Conservation (phyloP, 257 asterid species). For the Salvia splendens region DNA sequence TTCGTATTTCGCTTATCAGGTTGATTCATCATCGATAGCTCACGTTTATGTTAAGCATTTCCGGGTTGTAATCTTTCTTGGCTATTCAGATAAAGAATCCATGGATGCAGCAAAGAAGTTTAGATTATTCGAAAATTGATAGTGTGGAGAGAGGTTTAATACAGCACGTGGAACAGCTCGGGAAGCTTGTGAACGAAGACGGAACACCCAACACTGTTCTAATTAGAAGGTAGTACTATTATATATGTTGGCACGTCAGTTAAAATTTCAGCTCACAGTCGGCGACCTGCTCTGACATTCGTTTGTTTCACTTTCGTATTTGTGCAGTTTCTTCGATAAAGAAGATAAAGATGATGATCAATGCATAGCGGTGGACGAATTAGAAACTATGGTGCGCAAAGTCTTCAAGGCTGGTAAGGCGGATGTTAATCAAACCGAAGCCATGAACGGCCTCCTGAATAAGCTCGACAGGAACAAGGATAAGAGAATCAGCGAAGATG, state of each 20-base stretch:
- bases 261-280: no score
- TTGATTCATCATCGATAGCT: not conserved
- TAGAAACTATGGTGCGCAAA: slow-evolving; percentile 41
- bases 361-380: slow-evolving; percentile 35
- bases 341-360: slow-evolving; percentile 42
- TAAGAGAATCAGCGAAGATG: slow-evolving; percentile 37
- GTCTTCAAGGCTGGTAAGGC: slow-evolving; percentile 41
- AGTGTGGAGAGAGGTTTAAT: slow-evolving; percentile 36
- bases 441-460: slow-evolving; percentile 41
- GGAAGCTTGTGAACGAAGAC: slow-evolving; percentile 38
- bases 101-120: slow-evolving; percentile 63
- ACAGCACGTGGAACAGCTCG: slow-evolving; percentile 41
- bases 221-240: slow-evolving; percentile 34
- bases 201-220: slow-evolving; percentile 41
- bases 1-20: slow-evolving; percentile 51
- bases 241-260: no score
- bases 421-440: slow-evolving; percentile 36
- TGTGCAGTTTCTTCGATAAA: slow-evolving; percentile 32
- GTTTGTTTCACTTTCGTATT: no score
- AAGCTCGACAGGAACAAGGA: slow-evolving; percentile 39
- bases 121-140: slow-evolving; percentile 52
- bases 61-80: not conserved
- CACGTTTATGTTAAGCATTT: no score
- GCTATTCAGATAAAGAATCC: slow-evolving; percentile 51
- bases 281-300: no score